phyloP scores from a whole-genome alignment of 2,329 filamentous ascomycete genomes.

The Aureobasidium sp. region DNA sequence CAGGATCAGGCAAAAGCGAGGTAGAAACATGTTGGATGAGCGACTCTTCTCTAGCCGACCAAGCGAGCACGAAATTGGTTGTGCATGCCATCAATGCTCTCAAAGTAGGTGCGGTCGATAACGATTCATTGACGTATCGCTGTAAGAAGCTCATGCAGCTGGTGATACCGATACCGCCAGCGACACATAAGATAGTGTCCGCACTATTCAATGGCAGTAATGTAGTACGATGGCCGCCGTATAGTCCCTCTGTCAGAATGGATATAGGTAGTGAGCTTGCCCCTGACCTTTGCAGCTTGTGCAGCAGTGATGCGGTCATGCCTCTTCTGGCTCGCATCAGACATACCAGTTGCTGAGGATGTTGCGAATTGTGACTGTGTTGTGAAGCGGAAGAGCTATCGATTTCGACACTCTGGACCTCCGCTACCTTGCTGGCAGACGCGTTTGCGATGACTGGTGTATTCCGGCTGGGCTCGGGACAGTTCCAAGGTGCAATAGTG shows the following conservation, averaged over 20 bases:
- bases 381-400: background rate
- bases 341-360: constrained; percentile 26
- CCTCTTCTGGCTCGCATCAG: constrained; percentile 33
- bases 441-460: background rate
- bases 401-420: background rate
- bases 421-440: background rate
- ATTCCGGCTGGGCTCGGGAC: constrained; percentile 16
- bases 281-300: background rate
- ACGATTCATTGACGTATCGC: background rate
- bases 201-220: constrained; percentile 20
- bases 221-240: constrained; percentile 23
- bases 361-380: constrained; percentile 2
- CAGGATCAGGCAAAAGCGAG: constrained; percentile 23
- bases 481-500: constrained; percentile 33
- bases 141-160: constrained; percentile 19
- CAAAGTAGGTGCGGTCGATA: background rate
- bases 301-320: constrained; percentile 29
- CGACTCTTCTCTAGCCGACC: background rate
- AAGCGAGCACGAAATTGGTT: background rate
- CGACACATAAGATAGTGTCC: constrained; percentile 37
- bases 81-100: background rate
- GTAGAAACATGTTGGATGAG: constrained; percentile 29
- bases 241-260: constrained; percentile 37
- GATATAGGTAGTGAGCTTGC: constrained; percentile 21
- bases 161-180: constrained; percentile 46